Base-by-base conservation (phyloP, 2,329 filamentous ascomycete genomes). In the Didymella exigua region DNA sequence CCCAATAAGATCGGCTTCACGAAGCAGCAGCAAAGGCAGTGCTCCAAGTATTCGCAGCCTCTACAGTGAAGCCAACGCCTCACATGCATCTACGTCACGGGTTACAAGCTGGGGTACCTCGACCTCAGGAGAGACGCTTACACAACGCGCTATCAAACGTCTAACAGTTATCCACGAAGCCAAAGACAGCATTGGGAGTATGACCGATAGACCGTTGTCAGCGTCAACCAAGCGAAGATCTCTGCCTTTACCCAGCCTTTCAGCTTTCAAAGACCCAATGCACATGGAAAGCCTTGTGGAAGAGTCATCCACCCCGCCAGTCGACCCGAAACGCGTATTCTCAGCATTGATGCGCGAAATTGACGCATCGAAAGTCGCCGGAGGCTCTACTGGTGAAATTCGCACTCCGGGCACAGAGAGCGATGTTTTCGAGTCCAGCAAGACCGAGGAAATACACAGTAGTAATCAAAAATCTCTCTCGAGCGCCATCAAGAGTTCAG, bases 71-170 rank as follows among this genome's bases (percentile, higher is more conserved):
- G 49, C 60, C 7, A 79, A 81, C 30, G 77, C 81, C 61, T 84
- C 83, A 1, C 86, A 85, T 57, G 62, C 85, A 5, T 82, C 64
- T 23, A 54, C 54, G 4, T 75, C 71, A 16, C 67, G 88, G 19
- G 84, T 90, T 45, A 90, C 88, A 2, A 91, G 88, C 70, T 91
- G 89, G 89, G 83, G 83, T 4, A 84, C 86, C 57, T 89, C 88
- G 0, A 84, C 83, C 1, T 78, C 80, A 1, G 81, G 81, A 52
- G 85, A 83, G 2, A 81, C 83, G 2, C 73, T 80, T 5, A 84
- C 70, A 54, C 80, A 76, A 54, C 78, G 56, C 75, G 81, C 78
- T 78, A 84, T 55, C 71, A 77, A 88, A 63, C 81, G 84, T 1
- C 74, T 89, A n/a, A 87, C 86, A 2, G 79, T 86, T 21, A 89